Evolutionary conservation across 1,284 basidiomycete genomes (phyloP), one percentile per base, ranked within the genome.

Genomic region (Sanghuangporus weigelae): DNA sequence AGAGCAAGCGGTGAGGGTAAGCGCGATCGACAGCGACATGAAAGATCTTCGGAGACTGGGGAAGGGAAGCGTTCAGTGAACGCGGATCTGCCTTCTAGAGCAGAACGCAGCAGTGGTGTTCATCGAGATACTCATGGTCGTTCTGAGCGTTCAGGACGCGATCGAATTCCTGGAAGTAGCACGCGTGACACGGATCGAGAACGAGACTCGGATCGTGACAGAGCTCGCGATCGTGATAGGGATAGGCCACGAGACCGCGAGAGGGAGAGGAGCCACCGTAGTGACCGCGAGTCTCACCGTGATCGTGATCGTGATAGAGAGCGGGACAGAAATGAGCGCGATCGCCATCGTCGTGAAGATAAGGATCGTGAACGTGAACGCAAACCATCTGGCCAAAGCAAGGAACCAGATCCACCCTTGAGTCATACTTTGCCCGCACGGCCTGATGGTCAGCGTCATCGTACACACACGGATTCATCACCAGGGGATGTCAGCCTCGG

Each of bases 371-470:
- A 80, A 44, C 73, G 76, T 59, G 78, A 81, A 36, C 71, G 78
- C 35, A 76, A 81, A 48, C 64, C 69, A n/a, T 71, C 73, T 19
- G 66, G 71, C 51, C 57, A 69, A 50, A 68, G 71, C 48, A 65
- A 71, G 59, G 59, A 67, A 14, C 59, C 69, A 36, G 64, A 63
- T 12, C 23, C 39, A 12, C 66, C 71, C 21, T 85, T 87, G 57
- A 84, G 86, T 26, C 80, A 84, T 57, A 75, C 73, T 51, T 73
- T 83, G 54, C 83, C 85, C 16, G 79, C 78, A 65, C 79, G 87
- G 60, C 83, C 85, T 46, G 89, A 90, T 66, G 53, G 53, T 14
- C 72, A 78, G 19, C 78, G 86, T 65, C 84, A 86, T 71, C 78
- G 85, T 11, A 77, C 75, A 63, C 61, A 57, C 26, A 44, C 61